Conservation (phyloP, 1,139 yeast species). For the Casaregolazyma suthepensis region DNA sequence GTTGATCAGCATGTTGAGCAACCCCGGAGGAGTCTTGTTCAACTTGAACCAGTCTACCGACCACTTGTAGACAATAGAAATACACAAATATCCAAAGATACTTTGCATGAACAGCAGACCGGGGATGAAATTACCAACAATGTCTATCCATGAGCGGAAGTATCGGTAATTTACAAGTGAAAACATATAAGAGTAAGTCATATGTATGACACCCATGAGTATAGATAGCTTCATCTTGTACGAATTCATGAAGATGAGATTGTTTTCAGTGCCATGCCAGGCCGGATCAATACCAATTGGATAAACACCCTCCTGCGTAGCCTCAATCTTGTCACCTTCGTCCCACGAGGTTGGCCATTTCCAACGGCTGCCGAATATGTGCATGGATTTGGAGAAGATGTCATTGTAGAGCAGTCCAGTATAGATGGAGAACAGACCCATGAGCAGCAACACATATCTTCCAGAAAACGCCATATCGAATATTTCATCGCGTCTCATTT, state of each 20-base stretch:
- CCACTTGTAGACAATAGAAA: constrained; percentile 92
- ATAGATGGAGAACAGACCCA: constrained; percentile 92
- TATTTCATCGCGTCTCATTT: constrained; percentile 77
- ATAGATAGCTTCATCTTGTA: constrained; percentile 95
- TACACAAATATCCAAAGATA: constrained; percentile 83
- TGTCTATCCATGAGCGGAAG: constrained; percentile 74
- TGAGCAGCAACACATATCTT: constrained; percentile 75
- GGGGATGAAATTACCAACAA: constrained; percentile 89
- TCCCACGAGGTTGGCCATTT: constrained; percentile 75
- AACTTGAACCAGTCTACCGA: constrained; percentile 80
- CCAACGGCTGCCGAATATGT: constrained; percentile 86
- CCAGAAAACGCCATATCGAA: constrained; percentile 96
- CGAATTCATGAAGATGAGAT: constrained; percentile 82
- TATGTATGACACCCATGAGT: constrained; percentile 89
- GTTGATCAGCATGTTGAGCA: constrained; percentile 88
- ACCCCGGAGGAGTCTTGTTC: constrained; percentile 79
- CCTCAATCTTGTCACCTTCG: constrained; percentile 57
- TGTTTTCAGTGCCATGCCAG: constrained; percentile 97
- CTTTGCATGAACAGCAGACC: constrained; percentile 92
- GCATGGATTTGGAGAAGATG: constrained; percentile 83
- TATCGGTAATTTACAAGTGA: constrained; percentile 76
- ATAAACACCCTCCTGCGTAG: constrained; percentile 63
- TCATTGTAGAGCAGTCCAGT: constrained; percentile 94
- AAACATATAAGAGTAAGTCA: constrained; percentile 84
- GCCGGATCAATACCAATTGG: constrained; percentile 85